Evolutionary conservation across 208 protist species (phyloP), one percentile per base, ranked within the genome.

Genomic region (Crithidia fasciculata): DNA sequence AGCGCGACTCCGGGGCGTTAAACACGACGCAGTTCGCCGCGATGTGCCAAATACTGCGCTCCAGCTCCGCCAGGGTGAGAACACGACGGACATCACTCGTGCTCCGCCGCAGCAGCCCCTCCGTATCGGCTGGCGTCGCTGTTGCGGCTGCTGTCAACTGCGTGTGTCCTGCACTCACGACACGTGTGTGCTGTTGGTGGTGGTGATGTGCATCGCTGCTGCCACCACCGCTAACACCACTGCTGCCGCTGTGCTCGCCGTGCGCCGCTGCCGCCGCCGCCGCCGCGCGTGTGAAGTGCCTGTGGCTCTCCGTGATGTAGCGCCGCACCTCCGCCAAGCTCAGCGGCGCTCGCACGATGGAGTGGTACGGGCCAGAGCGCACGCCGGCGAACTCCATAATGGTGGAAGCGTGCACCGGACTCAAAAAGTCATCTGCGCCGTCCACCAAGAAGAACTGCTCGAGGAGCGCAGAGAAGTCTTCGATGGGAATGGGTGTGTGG

Each of bases 311-410:
- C 37, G 76, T 60, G n/a, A 95, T 83, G 58, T 80, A 74, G 40
- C 67, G 63, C 49, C 89, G 89, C 49, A 93, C 84, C 67, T 76
- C 67, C 5, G 79, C 76, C 19, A 95, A 76, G 39, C 81, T 91
- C 53, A 91, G 58, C 12, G 91, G 88, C 7, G 59, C 63, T 19
- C 67, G 73, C 37, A 95, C 78, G 60, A 94, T 80, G 18, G 74
- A 85, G 54, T 66, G 61, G 57, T 95, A 95, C 8, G 87, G 78
- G 4, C 80, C 85, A 19, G 85, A 84, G 19, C 83, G 87, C 43
- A 89, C 82, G n/a, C 84, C 87, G 66, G 92, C 88, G 76, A 89
- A 93, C 81, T 94, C 86, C 91, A 95, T 93, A 39, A 94, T 86
- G 36, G 91, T 93, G 13, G 80, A 69, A 8, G 84, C 78, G 37